Base-by-base conservation (phyloP, 2,329 filamentous ascomycete genomes). In the Ophiocordyceps camponoti-floridani region DNA sequence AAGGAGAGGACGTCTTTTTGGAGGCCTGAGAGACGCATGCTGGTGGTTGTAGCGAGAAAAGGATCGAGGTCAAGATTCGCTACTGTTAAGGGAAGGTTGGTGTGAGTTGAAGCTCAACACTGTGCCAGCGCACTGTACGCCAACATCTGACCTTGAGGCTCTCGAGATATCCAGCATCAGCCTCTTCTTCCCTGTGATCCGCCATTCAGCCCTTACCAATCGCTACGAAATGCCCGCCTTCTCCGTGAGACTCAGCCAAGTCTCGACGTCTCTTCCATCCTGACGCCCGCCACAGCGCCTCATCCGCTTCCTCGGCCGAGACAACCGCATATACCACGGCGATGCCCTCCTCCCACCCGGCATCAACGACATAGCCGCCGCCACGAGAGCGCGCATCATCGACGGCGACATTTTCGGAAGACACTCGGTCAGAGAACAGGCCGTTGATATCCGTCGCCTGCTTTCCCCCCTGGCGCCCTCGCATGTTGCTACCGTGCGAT, bases 1-100 rank as follows among this genome's bases (percentile, higher is more conserved):
- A 98, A 74, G 31, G 78, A 71, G 44, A 96, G 62, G 4, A 95
- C 89, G 56, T 94, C 86, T 54, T 76, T 81, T 59, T 96, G 89
- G n/a, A 96, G 69, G 33, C 91, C 91, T 8, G 88, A 94, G 26
- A 88, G 68, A 53, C 77, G 53, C 46, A 47, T 47, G 13, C 1
- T 33, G 10, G 16, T 23, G 12, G 28, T 31, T 4, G 6, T 2
- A 3, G 16, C n/a, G 18, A 42, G 14, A 30, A 13, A 8, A 27
- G 3, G 3, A 16, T 28, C 12, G 18, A 16, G 19, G 19, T 14
- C 6, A 16, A 37, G 35, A 16, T 38, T n/a, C 33, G 16, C 33
- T 16, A 14, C 2, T n/a, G 5, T n/a, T 35, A 23, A 37, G 14
- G n/a, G n/a, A 16, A 7, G 14, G 4, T 9, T 1, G 4, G 35